A percentile compares a stretch with the other conserved stretches of the same genome.
phyloP scores from a whole-genome alignment of 805 yeast genomes.

The Starmerella sirachaensis region DNA sequence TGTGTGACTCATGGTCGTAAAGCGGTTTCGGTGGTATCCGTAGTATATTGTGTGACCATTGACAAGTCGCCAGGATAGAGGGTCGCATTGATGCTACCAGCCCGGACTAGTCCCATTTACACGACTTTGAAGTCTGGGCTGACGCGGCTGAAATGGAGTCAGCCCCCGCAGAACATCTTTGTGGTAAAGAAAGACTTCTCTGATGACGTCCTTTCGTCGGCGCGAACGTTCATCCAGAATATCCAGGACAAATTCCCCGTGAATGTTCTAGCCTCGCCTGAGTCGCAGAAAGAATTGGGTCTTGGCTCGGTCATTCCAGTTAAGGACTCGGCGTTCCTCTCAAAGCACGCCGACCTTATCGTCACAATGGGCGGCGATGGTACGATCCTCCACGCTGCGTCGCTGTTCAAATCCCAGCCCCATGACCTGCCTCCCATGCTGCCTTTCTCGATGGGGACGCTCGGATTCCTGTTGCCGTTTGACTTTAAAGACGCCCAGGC shows the following conservation, averaged over 20 bases:
- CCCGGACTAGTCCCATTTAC: conserved; percentile 14
- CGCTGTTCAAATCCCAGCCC: conserved; percentile 48
- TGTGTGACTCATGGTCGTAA: too few relatives aligned
- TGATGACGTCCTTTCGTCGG: conserved; percentile 47
- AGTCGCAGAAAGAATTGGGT: conserved; percentile 58
- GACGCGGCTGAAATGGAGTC: conserved; percentile 47
- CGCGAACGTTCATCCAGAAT: conserved; percentile 50
- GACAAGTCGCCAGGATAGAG: too few relatives aligned
- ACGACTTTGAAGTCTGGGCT: conserved; percentile 14
- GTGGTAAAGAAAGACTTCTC: conserved; percentile 82
- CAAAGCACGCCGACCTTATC: conserved; percentile 56
- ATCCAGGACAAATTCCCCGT: conserved; percentile 48
- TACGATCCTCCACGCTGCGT: conserved; percentile 73
- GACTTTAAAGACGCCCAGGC: conserved; percentile 50
- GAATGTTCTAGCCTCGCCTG: conserved; percentile 65
- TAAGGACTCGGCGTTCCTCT: conserved; percentile 42
- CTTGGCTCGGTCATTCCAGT: conserved; percentile 25
- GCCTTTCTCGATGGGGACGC: conserved; percentile 78
- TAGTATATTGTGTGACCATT: too few relatives aligned
- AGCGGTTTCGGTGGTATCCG: too few relatives aligned
- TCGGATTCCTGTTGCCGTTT: conserved; percentile 83
- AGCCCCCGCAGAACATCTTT: conserved; percentile 59
- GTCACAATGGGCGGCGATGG: conserved; percentile 97
- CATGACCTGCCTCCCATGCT: conserved; percentile 75
- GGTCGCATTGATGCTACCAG: conserved; percentile 17